These are phyloP conservation scores for Rhizopogon vulgaris DNA, from an alignment of 768 basidiomycete species.

Conservation along the genomic window DNA sequence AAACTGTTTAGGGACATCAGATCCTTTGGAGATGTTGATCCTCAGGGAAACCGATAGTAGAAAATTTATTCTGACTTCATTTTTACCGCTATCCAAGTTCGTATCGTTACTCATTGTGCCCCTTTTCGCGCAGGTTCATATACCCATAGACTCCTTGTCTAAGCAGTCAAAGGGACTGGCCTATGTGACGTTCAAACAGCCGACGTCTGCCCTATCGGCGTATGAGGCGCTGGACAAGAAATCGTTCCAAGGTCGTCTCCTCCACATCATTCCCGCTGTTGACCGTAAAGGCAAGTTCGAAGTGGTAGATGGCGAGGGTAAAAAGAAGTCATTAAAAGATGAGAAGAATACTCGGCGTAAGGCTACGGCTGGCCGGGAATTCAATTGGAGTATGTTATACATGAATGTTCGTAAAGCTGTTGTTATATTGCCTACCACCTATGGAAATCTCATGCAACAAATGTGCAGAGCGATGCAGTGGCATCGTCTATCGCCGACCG, in stretches of 20 bases:
- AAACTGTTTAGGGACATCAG: conserved; percentile 54
- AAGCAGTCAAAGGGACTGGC: conserved; percentile 55
- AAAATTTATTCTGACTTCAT: conserved; percentile 33
- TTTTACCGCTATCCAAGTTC: conserved; percentile 3
- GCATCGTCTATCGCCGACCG: conserved; percentile 85
- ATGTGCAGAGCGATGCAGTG: conserved; percentile 81
- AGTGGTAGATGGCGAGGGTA: conserved; percentile 33
- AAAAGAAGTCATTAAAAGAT: conserved; percentile 54
- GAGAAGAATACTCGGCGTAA: conserved; percentile 56
- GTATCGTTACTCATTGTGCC: not conserved
- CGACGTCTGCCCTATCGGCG: conserved; percentile 55
- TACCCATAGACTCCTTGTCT: conserved; percentile 43
- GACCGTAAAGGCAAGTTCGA: conserved; percentile 49
- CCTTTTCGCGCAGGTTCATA: conserved; percentile 41
- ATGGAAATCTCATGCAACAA: conserved; percentile 16
- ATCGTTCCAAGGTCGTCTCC: conserved; percentile 84
- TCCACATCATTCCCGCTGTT: conserved; percentile 86
- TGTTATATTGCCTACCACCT: conserved; percentile 12
- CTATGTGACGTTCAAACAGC: conserved; percentile 46
- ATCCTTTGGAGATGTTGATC: conserved; percentile 39
- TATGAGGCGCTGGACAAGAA: conserved; percentile 74
- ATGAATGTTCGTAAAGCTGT: conserved; percentile 79
- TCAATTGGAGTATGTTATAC: conserved; percentile 92
- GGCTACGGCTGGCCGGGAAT: conserved; percentile 64
- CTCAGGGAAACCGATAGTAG: conserved; percentile 52